These are phyloP conservation scores for Silene uniflora DNA, from an alignment of 148 eudicot species.

Conservation along the genomic window DNA sequence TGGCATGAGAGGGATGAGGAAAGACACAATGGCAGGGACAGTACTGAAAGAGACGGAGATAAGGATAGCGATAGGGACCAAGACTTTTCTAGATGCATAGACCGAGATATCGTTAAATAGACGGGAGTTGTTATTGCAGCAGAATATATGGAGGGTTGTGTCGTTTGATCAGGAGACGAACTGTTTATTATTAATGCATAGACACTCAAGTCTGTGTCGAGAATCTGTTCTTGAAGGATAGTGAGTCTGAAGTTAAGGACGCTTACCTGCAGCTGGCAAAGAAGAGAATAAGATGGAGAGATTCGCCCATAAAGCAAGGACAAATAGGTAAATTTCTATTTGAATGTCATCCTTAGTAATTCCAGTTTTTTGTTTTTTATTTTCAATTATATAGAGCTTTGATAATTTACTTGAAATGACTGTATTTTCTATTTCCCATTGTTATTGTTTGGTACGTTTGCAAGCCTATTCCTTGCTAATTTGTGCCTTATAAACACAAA, in stretches of 20 bases:
- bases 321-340: constrained; percentile 9
- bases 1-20: no score
- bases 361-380: background rate
- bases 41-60: no score
- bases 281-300: constrained; percentile 18
- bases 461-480: background rate
- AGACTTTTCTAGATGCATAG: no score
- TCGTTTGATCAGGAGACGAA: constrained; percentile 19
- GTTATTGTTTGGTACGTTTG: background rate
- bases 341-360: background rate
- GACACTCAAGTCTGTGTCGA: constrained; percentile 31
- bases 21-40: no score
- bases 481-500: background rate
- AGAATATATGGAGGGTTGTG: constrained; percentile 24
- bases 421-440: background rate
- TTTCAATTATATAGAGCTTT: background rate
- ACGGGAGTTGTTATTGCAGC: constrained; percentile 24
- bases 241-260: constrained; percentile 14
- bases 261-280: constrained; percentile 14
- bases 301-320: constrained; percentile 1
- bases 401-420: background rate
- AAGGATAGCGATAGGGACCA: no score
- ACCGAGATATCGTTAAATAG: constrained; percentile 17
- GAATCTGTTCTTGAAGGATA: constrained; percentile 26
- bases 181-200: constrained; percentile 22